phyloP scores from a whole-genome alignment of 257 asterid genomes.

The Salvia miltiorrhiza region DNA sequence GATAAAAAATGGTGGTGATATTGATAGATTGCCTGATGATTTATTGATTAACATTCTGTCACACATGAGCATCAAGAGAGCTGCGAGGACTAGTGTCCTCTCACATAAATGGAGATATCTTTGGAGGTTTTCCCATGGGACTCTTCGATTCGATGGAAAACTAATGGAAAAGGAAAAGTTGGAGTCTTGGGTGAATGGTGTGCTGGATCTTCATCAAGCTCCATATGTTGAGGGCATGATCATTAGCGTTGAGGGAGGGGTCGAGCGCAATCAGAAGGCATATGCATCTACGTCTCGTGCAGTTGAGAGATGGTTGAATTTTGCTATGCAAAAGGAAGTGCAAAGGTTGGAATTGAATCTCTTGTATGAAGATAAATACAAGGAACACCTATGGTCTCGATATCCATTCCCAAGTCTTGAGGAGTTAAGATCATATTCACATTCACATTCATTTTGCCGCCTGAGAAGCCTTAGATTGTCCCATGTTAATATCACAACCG shows the following conservation, averaged over 20 bases:
- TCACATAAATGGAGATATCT: slow-evolving; percentile 8
- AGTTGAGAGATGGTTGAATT: background rate
- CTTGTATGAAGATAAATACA: too few species aligned
- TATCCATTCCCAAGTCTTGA: too few species aligned
- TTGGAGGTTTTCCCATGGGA: background rate
- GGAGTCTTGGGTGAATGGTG: too few species aligned
- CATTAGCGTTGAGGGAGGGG: background rate
- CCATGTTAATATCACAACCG: too few species aligned
- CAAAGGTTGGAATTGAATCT: background rate
- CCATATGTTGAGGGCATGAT: background rate
- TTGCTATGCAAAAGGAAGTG: background rate
- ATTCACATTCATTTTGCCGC: too few species aligned
- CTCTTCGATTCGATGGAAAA: background rate
- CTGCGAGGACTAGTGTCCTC: slow-evolving; percentile 12
- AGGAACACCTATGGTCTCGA: too few species aligned
- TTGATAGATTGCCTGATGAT: too few species aligned
- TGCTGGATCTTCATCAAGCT: background rate
- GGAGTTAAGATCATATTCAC: too few species aligned
- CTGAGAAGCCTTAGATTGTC: too few species aligned
- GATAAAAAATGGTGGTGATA: too few species aligned
- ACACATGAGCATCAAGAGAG: too few species aligned
- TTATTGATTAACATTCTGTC: too few species aligned
- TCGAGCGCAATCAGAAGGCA: background rate
- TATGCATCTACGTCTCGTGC: background rate
- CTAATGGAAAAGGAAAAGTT: background rate